Percentiles rank a stretch among this genome's conserved stretches.
Conservation (phyloP, 2,329 filamentous ascomycete species). For the Penicillium griseofulvum region DNA sequence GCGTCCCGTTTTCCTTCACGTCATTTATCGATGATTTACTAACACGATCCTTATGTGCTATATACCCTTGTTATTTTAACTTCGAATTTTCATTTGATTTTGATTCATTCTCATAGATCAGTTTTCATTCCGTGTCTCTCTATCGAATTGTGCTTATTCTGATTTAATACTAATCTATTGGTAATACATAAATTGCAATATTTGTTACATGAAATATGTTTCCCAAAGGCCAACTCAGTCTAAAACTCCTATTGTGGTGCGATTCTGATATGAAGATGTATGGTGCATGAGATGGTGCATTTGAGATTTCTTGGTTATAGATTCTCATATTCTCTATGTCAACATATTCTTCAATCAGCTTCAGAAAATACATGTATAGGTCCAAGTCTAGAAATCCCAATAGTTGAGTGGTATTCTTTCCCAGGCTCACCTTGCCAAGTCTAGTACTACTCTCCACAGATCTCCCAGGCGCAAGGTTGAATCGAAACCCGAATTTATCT, state of each 20-base stretch:
- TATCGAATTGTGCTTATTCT: not conserved
- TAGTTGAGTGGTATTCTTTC: not conserved
- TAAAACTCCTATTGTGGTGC: too few species aligned
- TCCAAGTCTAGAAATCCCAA: too few species aligned
- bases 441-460: not conserved
- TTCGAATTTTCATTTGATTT: too few species aligned
- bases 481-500: not conserved
- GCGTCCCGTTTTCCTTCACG: not conserved
- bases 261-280: too few species aligned
- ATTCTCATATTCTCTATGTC: too few species aligned
- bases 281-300: too few species aligned
- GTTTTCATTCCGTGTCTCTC: not conserved
- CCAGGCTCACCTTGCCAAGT: not conserved
- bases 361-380: too few species aligned
- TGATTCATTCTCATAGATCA: not conserved
- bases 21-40: not conserved
- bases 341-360: too few species aligned
- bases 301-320: too few species aligned
- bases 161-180: not conserved
- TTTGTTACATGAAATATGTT: not conserved
- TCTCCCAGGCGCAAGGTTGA: not conserved
- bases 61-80: conserved; percentile 1
- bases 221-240: not conserved
- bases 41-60: not conserved
- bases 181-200: not conserved